Conservation (phyloP, 164 flowering plant genomes). For the Chimonanthus praecox region DNA sequence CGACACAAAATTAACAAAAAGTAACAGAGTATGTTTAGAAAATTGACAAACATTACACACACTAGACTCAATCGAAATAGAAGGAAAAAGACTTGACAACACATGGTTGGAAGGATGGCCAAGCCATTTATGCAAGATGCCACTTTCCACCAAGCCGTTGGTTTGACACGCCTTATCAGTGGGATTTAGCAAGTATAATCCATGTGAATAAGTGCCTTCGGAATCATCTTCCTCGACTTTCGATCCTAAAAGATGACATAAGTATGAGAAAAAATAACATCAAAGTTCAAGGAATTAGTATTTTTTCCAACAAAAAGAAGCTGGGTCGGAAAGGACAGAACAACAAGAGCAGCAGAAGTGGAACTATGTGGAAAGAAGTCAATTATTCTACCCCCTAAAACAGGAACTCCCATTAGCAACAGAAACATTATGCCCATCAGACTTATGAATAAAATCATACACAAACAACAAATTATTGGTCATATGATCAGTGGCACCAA, state of each 20-base stretch:
- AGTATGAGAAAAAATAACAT: conserved; percentile 7
- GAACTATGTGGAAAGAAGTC: neutral
- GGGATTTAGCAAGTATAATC: neutral
- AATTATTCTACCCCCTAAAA: conserved; percentile 1
- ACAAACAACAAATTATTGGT: neutral
- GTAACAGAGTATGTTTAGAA: too few relatives aligned
- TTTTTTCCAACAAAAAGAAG: neutral
- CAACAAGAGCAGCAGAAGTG: neutral
- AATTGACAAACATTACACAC: too few relatives aligned
- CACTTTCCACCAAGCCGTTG: too few relatives aligned
- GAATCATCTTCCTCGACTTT: neutral
- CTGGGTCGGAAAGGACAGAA: conserved; percentile 1
- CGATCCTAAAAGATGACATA: neutral
- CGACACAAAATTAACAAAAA: too few relatives aligned
- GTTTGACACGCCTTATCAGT: too few relatives aligned
- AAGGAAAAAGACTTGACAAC: too few relatives aligned
- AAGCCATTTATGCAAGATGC: too few relatives aligned
- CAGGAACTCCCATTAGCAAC: neutral
- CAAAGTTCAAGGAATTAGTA: conserved; percentile 7
- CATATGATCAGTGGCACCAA: conserved; percentile 9
- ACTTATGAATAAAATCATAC: neutral
- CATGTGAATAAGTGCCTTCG: neutral
- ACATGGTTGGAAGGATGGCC: too few relatives aligned
- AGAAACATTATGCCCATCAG: neutral
- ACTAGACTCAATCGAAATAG: too few relatives aligned